Evolutionary conservation across 2,329 filamentous ascomycete genomes (phyloP), one percentile per base, ranked within the genome.

Genomic region (Monilinia aucupariae): DNA sequence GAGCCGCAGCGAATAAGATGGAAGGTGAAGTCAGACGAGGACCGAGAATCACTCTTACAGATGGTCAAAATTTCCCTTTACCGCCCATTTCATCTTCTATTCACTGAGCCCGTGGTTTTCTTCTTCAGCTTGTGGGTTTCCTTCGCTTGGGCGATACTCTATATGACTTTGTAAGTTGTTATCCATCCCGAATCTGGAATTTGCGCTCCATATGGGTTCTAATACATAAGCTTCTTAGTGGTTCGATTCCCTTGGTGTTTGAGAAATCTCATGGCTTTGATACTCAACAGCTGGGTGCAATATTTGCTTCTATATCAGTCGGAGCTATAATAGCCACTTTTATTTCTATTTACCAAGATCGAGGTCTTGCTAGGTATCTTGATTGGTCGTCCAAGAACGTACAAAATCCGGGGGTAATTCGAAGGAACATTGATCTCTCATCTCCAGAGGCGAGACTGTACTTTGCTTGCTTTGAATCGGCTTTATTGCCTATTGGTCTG

Each of bases 81-180:
- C 67, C 83, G 92, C 0, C 92, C 92, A 0, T 96, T 96, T 74
- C 85, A 87, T 70, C 81, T 92, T 1, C 83, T 92, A 20, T 77
- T 87, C 67, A 92, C 89, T 0, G 89, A 92, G 68, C 87, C 89
- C 0, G 86, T 91, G 12, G 88, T 92, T 17, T 91, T 92, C 75
- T 91, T 85, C 78, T 97, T 97, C 78, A 91, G 88, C 0, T 79
- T 96, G 0, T 97, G 92, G 92, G 88, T 92, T 0, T 82, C 90
- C 0, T 97, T 97, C 74, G 87, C 87, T 25, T 97, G 92, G 92
- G 91, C 89, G 0, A 83, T 96, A 0, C 82, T 97, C 0, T 97
- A 96, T 74, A 79, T 96, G 22, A 91, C 89, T 15, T 93, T 96
- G 60, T 62, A 49, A 62, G 60, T 58, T 27, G 15, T 12, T 41